These are phyloP conservation scores for Nepenthes alata DNA, from an alignment of 179 eudicot species.

Conservation along the genomic window DNA sequence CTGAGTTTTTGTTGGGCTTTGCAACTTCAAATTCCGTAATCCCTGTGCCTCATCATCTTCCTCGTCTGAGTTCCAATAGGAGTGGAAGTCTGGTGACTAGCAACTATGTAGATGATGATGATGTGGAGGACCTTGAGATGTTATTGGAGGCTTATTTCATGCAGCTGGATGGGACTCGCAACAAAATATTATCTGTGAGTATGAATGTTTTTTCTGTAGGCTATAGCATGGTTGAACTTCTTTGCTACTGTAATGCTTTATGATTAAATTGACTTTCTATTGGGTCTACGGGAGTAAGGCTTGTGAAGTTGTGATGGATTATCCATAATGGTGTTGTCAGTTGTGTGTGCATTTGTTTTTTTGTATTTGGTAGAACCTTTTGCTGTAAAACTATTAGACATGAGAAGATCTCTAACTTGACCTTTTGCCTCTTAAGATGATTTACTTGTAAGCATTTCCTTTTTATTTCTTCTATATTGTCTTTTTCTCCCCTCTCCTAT, in stretches of 20 bases:
- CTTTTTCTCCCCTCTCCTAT: not conserved
- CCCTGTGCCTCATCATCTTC: slow-evolving; percentile 37
- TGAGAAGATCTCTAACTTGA: too few species aligned
- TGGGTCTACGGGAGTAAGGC: too few species aligned
- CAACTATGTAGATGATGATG: slow-evolving; percentile 37
- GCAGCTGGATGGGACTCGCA: slow-evolving; percentile 91
- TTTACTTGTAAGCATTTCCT: too few species aligned
- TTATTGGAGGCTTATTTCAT: slow-evolving; percentile 91
- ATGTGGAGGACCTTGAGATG: slow-evolving; percentile 95
- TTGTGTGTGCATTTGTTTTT: too few species aligned
- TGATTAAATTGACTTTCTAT: too few species aligned
- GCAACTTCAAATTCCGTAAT: slow-evolving; percentile 39
- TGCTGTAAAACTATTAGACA: too few species aligned
- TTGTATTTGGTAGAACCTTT: too few species aligned
- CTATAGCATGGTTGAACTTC: not conserved
- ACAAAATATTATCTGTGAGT: slow-evolving; percentile 88
- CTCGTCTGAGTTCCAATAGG: slow-evolving; percentile 49
- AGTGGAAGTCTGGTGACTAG: slow-evolving; percentile 69
- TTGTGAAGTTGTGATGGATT: too few species aligned
- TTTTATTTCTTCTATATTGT: too few species aligned
- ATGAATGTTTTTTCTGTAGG: not conserved
- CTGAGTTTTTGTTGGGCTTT: slow-evolving; percentile 44
- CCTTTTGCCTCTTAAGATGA: too few species aligned
- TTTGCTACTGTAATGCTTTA: not conserved
- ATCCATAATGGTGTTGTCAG: too few species aligned